phyloP scores from a whole-genome alignment of 2,329 filamentous ascomycete species.

The Microdochium paspali region DNA sequence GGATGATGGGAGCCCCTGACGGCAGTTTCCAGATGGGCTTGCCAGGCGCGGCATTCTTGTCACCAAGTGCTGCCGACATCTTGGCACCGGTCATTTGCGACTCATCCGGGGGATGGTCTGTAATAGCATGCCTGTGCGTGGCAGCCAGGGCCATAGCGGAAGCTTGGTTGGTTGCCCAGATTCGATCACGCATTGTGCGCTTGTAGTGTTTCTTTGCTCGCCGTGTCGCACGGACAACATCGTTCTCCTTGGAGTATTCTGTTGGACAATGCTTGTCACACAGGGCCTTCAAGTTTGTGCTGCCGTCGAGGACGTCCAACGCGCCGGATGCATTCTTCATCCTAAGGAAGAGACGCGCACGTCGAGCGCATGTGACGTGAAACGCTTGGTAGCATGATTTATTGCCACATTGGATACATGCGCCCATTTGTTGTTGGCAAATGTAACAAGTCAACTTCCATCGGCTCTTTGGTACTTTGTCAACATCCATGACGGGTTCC shows the following conservation, averaged over 20 bases:
- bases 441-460: conserved; percentile 97
- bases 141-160: conserved; percentile 75
- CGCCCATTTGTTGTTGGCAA: conserved; percentile 94
- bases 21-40: conserved; percentile 85
- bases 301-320: conserved; percentile 67
- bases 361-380: conserved; percentile 89
- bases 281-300: conserved; percentile 81
- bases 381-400: conserved; percentile 96
- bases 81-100: conserved; percentile 78
- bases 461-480: conserved; percentile 88
- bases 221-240: conserved; percentile 68
- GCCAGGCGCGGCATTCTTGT: conserved; percentile 59
- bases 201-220: conserved; percentile 87
- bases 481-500: conserved; percentile 96
- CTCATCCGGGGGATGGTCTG: conserved; percentile 69
- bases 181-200: conserved; percentile 75
- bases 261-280: conserved; percentile 90
- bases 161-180: conserved; percentile 87
- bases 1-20: conserved; percentile 90
- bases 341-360: conserved; percentile 79
- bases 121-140: conserved; percentile 51
- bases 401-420: conserved; percentile 96
- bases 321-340: conserved; percentile 91
- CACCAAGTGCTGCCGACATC: conserved; percentile 63
- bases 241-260: conserved; percentile 81